Base-by-base conservation (phyloP, 768 basidiomycete genomes). In the Boletus reticulatus region DNA sequence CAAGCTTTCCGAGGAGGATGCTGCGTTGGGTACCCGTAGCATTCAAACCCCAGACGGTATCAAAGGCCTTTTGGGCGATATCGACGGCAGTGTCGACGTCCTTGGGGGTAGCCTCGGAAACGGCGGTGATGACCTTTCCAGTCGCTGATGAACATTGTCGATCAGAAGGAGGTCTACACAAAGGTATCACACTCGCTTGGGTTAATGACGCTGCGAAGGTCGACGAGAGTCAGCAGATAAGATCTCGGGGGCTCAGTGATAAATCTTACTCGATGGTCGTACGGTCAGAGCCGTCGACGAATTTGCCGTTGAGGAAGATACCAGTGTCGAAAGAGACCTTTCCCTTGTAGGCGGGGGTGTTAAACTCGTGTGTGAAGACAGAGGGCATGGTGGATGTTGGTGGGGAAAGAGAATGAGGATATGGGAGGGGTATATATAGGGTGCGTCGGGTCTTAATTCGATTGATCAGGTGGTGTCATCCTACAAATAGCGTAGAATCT, bases 31-130 rank as follows among this genome's bases (percentile, higher is more conserved):
- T 14, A 17, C 84, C 88, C 7, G 84, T 71, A 19, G 70, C 65
- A 54, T 85, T 83, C 56, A 84, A 70, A 34, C 89, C 89, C 89
- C 92, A 92, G 38, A 71, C 67, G 7, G 80, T 84, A 17, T 88
- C 81, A 69, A 62, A 79, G 1, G 84, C 82, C 64, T 78, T 81
- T 55, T 82, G 78, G 0, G 89, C 89, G 39, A 80, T 85, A 5
- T 76, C 72, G 53, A 93, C 92, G 0, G 92, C 92, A 45, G 69
- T 62, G 68, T 95, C 88, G 58, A 96, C 83, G 65, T 95, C 93
- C 58, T 83, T 79, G 10, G 77, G 53, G 2, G 83, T 82, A 29
- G 79, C 92, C 66, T 81, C 83, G 9, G 66, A 55, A 56, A 92
- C 72, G 41, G 75, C 55, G 1, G 83, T 82, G 65, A 85, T 78